Conservation (phyloP, 495 filamentous ascomycete genomes). For the Daldinia caldariorum region DNA sequence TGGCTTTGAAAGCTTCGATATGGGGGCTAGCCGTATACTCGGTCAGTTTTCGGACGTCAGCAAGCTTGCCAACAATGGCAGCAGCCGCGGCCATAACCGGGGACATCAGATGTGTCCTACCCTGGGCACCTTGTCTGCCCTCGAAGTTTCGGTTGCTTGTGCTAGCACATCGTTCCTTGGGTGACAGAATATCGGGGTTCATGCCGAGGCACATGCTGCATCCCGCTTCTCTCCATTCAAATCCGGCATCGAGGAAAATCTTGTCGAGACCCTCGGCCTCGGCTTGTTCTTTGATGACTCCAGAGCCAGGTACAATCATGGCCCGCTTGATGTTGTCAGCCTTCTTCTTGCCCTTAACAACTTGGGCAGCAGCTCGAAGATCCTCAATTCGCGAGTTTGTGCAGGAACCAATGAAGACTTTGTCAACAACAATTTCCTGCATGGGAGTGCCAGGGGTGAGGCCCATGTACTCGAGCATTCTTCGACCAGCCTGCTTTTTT, state of each 20-base stretch:
- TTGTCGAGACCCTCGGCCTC: slow-evolving; percentile 92
- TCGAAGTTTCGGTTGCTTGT: slow-evolving; percentile 99
- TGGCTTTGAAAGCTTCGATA: slow-evolving; percentile 47
- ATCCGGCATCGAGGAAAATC: slow-evolving; percentile 90
- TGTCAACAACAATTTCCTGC: slow-evolving; percentile 90
- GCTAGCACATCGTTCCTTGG: slow-evolving; percentile 90
- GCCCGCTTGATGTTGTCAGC: slow-evolving; percentile 89
- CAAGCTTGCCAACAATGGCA: slow-evolving; percentile 87
- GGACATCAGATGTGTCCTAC: slow-evolving; percentile 95
- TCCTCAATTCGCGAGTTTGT: slow-evolving; percentile 98
- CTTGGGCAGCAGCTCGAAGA: slow-evolving; percentile 83
- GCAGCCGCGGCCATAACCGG: slow-evolving; percentile 96
- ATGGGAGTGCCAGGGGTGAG: slow-evolving; percentile 84
- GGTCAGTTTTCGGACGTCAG: slow-evolving; percentile 86
- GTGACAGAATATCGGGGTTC: slow-evolving; percentile 98
- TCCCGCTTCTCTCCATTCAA: slow-evolving; percentile 97
- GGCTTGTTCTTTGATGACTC: slow-evolving; percentile 91
- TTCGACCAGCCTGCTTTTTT: slow-evolving; percentile 79
- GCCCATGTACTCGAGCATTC: slow-evolving; percentile 96
- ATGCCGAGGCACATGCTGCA: slow-evolving; percentile 99
- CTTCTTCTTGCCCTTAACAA: slow-evolving; percentile 86
- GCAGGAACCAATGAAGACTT: slow-evolving; percentile 98
- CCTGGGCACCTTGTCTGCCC: slow-evolving; percentile 91
- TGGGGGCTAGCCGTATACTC: slow-evolving; percentile 66
- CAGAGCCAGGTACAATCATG: slow-evolving; percentile 96